Evolutionary conservation across 257 asterid genomes (phyloP), one percentile per base, ranked within the genome.

Genomic region (Scutellaria barbata): DNA sequence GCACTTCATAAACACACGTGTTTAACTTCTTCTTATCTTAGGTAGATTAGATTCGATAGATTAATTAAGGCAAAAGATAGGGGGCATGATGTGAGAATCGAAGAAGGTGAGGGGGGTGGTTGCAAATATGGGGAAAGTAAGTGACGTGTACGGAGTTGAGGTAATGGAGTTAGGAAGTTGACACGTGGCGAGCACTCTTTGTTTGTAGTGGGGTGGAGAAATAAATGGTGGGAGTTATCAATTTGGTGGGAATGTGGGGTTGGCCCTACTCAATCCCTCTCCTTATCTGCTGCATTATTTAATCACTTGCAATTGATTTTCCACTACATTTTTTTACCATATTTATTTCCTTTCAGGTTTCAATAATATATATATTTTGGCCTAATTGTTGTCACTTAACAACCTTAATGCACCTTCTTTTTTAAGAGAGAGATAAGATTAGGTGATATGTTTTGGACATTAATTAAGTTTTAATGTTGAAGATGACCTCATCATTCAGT

Each of bases 221-320:
- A 9, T 47, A 41, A 64, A 57, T 80, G 81, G 79, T 68, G 75
- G 82, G 70, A 68, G 74, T 78, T 76, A 76, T 77, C 66, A 42
- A 63, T 14, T 59, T 37, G 81, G 90, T 87, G 85, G 83, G 18
- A 81, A 37, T 84, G 74, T 85, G 81, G 83, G 43, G 37, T 10
- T 83, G 79, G 73, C 87, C 86, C 81, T 80, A 74, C 75, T 45
- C 79, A 80, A 41, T 22, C 25, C 25, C 51, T 10, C 69, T 74
- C 84, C 75, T 77, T 87, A 85, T 87, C 90, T 78, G 4, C 73
- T 43, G 78, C 63, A 83, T 80, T 81, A 79, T 85, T 83, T 69
- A 79, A 79, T 76, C 74, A 63, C 67, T 68, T 79, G 76, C 52
- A 79, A 81, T 81, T 75, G 83, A 84, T 81, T 79, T 84, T 66